Conservation (phyloP, 2,329 filamentous ascomycete genomes). For the Penicillium expansum region DNA sequence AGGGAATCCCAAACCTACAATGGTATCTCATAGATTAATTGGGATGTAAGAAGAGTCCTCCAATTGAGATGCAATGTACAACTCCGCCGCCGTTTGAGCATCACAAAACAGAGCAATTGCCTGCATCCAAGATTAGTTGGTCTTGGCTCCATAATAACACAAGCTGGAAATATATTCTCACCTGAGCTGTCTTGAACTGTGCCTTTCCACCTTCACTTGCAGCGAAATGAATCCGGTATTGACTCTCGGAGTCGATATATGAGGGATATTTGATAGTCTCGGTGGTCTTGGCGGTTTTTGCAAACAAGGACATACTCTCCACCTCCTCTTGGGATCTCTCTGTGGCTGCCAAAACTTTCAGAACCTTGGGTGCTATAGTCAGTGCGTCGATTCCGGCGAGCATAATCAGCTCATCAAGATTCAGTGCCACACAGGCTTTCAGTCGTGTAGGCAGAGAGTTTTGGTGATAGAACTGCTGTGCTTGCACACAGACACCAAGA, state of each 20-base stretch:
- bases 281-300: not conserved
- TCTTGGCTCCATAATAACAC: not conserved
- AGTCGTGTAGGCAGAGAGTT: not conserved
- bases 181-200: not conserved
- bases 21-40: not conserved
- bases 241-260: not conserved
- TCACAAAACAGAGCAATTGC: not conserved
- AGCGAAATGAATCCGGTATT: not conserved
- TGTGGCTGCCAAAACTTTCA: not conserved
- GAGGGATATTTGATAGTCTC: not conserved
- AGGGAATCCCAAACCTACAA: rapidly evolving
- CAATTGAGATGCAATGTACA: not conserved
- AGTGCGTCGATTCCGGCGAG: not conserved
- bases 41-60: not conserved
- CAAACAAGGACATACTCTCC: not conserved
- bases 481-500: not conserved
- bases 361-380: not conserved
- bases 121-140: not conserved
- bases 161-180: not conserved
- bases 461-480: not conserved
- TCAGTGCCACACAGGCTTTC: not conserved
- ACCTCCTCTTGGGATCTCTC: not conserved
- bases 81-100: not conserved
- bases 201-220: not conserved
- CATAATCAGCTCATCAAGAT: not conserved